phyloP scores from a whole-genome alignment of 163 green algal genomes.

The Coccomyxa subellipsoidea region DNA sequence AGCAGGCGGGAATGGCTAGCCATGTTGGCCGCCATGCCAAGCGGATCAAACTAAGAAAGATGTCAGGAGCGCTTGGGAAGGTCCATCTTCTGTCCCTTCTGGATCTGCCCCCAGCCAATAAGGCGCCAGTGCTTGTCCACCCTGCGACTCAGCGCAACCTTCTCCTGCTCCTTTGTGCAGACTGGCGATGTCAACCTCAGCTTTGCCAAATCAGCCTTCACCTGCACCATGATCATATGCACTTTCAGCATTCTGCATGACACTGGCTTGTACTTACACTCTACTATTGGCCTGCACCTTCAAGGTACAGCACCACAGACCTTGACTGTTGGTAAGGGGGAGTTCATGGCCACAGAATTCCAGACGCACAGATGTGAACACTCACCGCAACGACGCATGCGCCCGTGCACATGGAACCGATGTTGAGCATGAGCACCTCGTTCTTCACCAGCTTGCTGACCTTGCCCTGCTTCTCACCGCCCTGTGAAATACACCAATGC shows the following conservation, averaged over 20 bases:
- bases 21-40: no score
- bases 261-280: no score
- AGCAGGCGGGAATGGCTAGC: no score
- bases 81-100: constrained; percentile 16
- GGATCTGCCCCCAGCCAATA: constrained; percentile 92
- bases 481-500: constrained; percentile 33
- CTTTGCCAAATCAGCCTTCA: constrained; percentile 98
- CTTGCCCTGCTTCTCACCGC: constrained; percentile 96
- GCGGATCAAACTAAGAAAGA: neutral
- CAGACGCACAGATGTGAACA: no score
- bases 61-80: neutral
- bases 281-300: no score
- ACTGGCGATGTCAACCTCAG: constrained; percentile 97
- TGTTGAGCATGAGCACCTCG: constrained; percentile 99
- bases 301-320: neutral
- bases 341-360: no score
- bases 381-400: constrained; percentile 91
- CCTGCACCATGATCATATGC: constrained; percentile 19
- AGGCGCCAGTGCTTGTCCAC: constrained; percentile 98
- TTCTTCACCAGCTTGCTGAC: constrained; percentile 95
- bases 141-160: constrained; percentile 84
- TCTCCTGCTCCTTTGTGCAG: constrained; percentile 98
- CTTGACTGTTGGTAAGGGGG: neutral
- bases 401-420: constrained; percentile 99
- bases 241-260: no score